phyloP scores from a whole-genome alignment of 371 early-diverging fungal genomes.

The Apophysomyces sp. region DNA sequence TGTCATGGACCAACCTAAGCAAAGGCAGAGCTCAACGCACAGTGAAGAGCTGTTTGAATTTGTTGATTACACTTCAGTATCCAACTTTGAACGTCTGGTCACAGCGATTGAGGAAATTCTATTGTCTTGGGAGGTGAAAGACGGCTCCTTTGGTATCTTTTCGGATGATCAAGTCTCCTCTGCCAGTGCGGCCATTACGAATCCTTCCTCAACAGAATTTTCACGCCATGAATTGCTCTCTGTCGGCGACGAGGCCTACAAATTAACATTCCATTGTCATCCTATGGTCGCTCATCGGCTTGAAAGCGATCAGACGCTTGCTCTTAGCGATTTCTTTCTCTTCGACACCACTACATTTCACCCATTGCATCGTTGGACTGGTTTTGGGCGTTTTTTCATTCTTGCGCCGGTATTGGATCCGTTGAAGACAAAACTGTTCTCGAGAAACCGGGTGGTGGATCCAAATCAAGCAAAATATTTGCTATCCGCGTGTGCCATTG shows the following conservation, averaged over 20 bases:
- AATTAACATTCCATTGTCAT: slow-evolving; percentile 47
- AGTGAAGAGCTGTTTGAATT: slow-evolving; percentile 68
- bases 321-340: not conserved
- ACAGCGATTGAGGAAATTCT: slow-evolving; percentile 57
- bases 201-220: slow-evolving; percentile 21
- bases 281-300: slow-evolving; percentile 25
- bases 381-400: slow-evolving; percentile 46
- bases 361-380: slow-evolving; percentile 67
- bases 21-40: slow-evolving; percentile 22
- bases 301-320: not conserved
- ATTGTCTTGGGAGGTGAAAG: slow-evolving; percentile 52
- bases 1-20: slow-evolving; percentile 15
- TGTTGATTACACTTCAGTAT: slow-evolving; percentile 72
- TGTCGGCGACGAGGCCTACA: slow-evolving; percentile 43
- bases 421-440: slow-evolving; percentile 27
- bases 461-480: slow-evolving; percentile 64
- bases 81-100: slow-evolving; percentile 61
- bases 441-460: slow-evolving; percentile 45
- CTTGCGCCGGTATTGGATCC: slow-evolving; percentile 37
- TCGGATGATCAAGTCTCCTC: slow-evolving; percentile 25
- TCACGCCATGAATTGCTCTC: slow-evolving; percentile 30
- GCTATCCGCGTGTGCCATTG: slow-evolving; percentile 71
- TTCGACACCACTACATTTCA: slow-evolving; percentile 33
- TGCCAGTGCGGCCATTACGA: slow-evolving; percentile 15
- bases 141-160: slow-evolving; percentile 50